Evolutionary conservation across 768 basidiomycete genomes (phyloP), one percentile per base, ranked within the genome.

Genomic region (Pleurotus salmoneostramineus): DNA sequence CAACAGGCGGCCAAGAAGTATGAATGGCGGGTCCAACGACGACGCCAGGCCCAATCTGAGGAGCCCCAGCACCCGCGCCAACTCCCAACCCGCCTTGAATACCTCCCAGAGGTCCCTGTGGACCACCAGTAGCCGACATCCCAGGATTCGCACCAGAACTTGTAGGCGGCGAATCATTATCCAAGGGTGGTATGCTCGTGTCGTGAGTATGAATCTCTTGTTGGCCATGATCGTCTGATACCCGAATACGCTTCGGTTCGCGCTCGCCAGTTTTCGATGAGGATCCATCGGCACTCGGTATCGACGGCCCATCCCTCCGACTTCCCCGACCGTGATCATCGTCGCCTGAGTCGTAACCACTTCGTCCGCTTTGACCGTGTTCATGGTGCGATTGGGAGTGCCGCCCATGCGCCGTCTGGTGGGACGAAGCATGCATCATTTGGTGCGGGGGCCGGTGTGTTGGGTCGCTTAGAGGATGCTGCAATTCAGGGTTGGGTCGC

Each of bases 401-500:
- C 56, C 58, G 21, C 8, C 10, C 8, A 46, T 50, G 31, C 46
- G 61, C 3, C 50, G 56, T 6, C 12, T 42, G 0, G 57, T 58
- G 46, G 43, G 21, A 15, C 17, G 44, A 45, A 15, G 3, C 6
- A 45, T 45, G 44, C 44, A 45, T 45, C 12, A 45, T 6, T 11
- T 45, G 44, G 15, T 45, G 44, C 1, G 35, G 58, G 0, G 66
- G 60, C 37, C 57, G 62, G 34, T 68, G 68, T 1, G 66, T 42
- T 1, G 65, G 64, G 32, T 68, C 58, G 5, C 67, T 59, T n/a
- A 72, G 33, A 5, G 70, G 69, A 42, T 70, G 71, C 8, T 77
- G 72, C 5, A 72, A 67, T 0, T 74, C 72, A 35, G 75, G 73
- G 27, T 77, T 77, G 4, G 85, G 83, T 8, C 86, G 77, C 68